Evolutionary conservation across 2,329 filamentous ascomycete genomes (phyloP), one percentile per base, ranked within the genome.

Genomic region (Diaporthe ampelina): DNA sequence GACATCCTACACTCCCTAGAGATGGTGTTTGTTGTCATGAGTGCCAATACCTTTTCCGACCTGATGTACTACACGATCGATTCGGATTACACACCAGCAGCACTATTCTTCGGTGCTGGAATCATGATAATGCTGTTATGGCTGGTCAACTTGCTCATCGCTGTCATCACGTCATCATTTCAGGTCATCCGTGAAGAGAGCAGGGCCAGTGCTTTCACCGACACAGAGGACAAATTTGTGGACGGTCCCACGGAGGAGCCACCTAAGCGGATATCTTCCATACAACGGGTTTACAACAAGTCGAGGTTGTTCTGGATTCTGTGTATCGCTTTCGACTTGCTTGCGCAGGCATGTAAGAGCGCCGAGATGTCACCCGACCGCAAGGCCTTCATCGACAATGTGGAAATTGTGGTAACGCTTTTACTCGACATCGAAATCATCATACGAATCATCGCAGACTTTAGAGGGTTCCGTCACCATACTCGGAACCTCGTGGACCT

Each of bases 111-210:
- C 73, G 91, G 88, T 35, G 90, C 88, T 17, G 90, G 89, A 32
- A 96, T 98, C 81, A 92, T 99, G 79, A 94, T 99, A 77, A 91
- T 99, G 88, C 97, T 95, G 86, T 88, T 99, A 67, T 99, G 97
- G 97, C 90, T 99, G 79, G 95, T 97, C 77, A 98, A 98, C 82
- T 90, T 99, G 84, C 84, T 94, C 61, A 97, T 99, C 80, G 97
- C 97, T 4, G 97, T 99, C 79, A 99, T 99, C 81, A 99, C 97
- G 0, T 98, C 97, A 7, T 98, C 96, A 1, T 99, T 99, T 80
- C 97, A 99, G 82, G 94, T 99, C 77, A 99, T 99, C 79, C 91
- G 97, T 77, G 97, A 99, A 85, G 97, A 99, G 82, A 97, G 95
- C 84, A 95, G 94, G 83, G 92, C 93, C 43, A 98, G 95, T 85